phyloP scores from a whole-genome alignment of 2,329 filamentous ascomycete species.

The Penicillium brasilianum region DNA sequence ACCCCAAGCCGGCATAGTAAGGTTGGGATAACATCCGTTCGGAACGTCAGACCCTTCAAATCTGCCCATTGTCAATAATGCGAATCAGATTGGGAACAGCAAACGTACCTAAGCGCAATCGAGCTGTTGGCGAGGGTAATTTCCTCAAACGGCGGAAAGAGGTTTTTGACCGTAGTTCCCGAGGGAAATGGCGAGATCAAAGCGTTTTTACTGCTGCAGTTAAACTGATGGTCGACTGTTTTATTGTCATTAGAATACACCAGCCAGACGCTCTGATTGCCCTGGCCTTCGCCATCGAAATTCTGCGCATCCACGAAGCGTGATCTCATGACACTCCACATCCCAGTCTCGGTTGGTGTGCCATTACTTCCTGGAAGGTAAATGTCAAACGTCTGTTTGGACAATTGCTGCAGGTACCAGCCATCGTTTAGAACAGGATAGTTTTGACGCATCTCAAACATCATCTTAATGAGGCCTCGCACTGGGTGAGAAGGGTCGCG shows the following conservation, averaged over 20 bases:
- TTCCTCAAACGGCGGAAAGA: slow-evolving; percentile 60
- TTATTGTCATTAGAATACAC: slow-evolving; percentile 53
- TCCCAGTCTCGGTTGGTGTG: slow-evolving; percentile 59
- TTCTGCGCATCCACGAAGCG: slow-evolving; percentile 2
- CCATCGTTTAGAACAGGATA: slow-evolving; percentile 66
- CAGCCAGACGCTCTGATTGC: slow-evolving; percentile 53
- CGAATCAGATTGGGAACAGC: background rate
- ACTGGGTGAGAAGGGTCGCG: slow-evolving; percentile 66
- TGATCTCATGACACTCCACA: slow-evolving; percentile 64
- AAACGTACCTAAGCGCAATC: background rate
- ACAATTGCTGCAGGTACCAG: slow-evolving; percentile 59
- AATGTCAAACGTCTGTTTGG: slow-evolving; percentile 58
- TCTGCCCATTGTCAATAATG: slow-evolving; percentile 14
- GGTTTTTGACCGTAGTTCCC: slow-evolving; percentile 62
- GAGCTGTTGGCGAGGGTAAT: background rate
- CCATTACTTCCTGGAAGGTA: slow-evolving; percentile 59
- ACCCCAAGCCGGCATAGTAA: slow-evolving; percentile 45
- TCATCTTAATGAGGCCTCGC: slow-evolving; percentile 64
- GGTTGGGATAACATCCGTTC: slow-evolving; percentile 60
- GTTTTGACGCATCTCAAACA: slow-evolving; percentile 63
- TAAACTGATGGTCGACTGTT: slow-evolving; percentile 59
- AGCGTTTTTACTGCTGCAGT: slow-evolving; percentile 57
- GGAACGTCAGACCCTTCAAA: slow-evolving; percentile 45
- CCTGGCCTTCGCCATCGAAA: slow-evolving; percentile 23
- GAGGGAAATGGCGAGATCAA: slow-evolving; percentile 62